Evolutionary conservation across 2,329 filamentous ascomycete genomes (phyloP), one percentile per base, ranked within the genome.

Genomic region (Fusarium newnesense): DNA sequence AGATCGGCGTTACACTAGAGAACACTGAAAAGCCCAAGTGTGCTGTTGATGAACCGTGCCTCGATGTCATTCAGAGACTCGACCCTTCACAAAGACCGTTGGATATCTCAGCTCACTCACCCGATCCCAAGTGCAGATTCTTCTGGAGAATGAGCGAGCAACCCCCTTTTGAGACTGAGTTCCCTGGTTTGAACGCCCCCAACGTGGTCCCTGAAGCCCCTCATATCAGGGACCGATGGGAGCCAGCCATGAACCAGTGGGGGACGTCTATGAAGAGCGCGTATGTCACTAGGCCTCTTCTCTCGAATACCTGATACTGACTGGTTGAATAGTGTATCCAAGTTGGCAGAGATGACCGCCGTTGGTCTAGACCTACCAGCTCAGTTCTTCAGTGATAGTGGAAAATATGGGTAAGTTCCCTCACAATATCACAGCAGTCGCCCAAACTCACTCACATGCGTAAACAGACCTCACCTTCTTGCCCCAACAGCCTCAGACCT

Each of bases 21-120:
- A 88, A 90, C 80, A 91, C 89, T 3, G 89, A 91, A 83, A 89
- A 87, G 82, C 89, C 89, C 61, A 90, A 89, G 80, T 91, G 89
- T 79, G 89, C 89, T 66, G 88, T 89, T 72, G 87, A 90, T 79
- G 88, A 87, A 83, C 87, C 88, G 36, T 91, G 89, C 72, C 84
- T 90, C 39, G 82, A 85, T 69, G 85, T 91, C 47, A 90, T 91
- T 73, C 74, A 83, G 74, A 84, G 88, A 9, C 84, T 91, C 30
- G 84, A 83, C 5, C 88, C 87, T 4, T 82, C 81, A 4, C 87
- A 91, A 83, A 81, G 89, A 43, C 89, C 89, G 7, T 84, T 90
- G 13, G 89, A 91, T 75, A 87, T 91, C 72, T 74, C 80, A n/a
- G 87, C 79, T 11, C 88, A 90, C 77, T 77, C 83, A 34, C 89